A percentile compares a stretch with the other conserved stretches of the same genome.
phyloP scores from a whole-genome alignment of 805 yeast genomes.

The Teunomyces atbi region DNA sequence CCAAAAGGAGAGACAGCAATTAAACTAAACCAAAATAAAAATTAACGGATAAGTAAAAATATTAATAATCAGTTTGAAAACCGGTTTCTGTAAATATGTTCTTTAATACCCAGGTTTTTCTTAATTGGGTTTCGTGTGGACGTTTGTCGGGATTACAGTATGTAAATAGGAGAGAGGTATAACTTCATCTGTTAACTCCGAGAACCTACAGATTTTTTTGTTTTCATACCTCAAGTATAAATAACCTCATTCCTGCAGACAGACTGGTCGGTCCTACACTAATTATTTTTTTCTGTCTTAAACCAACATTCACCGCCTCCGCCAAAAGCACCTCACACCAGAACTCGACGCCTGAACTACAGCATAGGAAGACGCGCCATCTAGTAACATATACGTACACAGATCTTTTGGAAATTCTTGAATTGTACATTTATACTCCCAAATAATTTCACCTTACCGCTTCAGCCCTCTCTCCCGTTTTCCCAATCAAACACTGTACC shows the following conservation, averaged over 20 bases:
- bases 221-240: not conserved
- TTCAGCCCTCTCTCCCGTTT: not conserved
- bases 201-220: too few relatives aligned
- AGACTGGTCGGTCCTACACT: not conserved
- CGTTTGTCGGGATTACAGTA: too few relatives aligned
- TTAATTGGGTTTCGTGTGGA: too few relatives aligned
- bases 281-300: not conserved
- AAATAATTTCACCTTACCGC: not conserved
- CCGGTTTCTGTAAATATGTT: too few relatives aligned
- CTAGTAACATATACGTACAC: not conserved
- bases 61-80: not conserved
- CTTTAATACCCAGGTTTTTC: too few relatives aligned
- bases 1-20: too few relatives aligned
- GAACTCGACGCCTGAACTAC: not conserved
- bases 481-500: constrained; percentile 14
- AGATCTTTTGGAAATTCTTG: not conserved
- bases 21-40: not conserved
- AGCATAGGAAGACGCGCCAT: not conserved
- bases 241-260: not conserved
- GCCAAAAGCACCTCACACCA: not conserved
- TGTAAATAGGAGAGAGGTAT: too few relatives aligned
- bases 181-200: too few relatives aligned
- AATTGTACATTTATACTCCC: not conserved
- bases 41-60: not conserved
- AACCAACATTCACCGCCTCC: constrained; percentile 5